Evolutionary conservation across 2,329 filamentous ascomycete species (phyloP), one percentile per base, ranked within the genome.

Genomic region (Saccharata proteae): DNA sequence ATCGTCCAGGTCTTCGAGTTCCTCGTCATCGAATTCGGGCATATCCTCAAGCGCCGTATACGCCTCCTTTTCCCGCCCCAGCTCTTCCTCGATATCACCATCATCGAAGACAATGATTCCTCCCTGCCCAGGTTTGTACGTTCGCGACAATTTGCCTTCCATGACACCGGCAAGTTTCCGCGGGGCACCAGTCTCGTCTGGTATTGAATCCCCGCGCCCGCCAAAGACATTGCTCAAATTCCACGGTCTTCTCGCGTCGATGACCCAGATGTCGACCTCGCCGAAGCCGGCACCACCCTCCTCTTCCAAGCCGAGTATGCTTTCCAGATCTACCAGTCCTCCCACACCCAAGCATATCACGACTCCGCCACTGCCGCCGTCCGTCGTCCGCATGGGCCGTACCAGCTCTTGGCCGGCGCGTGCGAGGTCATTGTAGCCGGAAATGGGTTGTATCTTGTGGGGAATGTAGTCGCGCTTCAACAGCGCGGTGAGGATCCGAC

Each of bases 401-500:
- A 94, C 80, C 26, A 92, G 67, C 42, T 86, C 76, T 48, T 73
- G 71, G 26, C 86, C 86, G 14, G 79, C 79, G 44, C 74, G 77
- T 49, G 82, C 71, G 27, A 98, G 72, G 54, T 96, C 90, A 42
- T 74, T 77, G 73, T 94, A 96, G 34, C 90, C 90, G 13, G 83
- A 75, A 33, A 98, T 79, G 1, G 90, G 90, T 48, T 94, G 83
- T 49, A 96, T 93, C 59, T 94, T 96, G 63, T 96, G 88, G 10
- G 80, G 82, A 44, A 98, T 93, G 52, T 93, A 96, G 64, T 98
- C 90, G 66, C 88, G 80, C 60, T 93, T 94, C 38, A 98, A 68
- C n/a, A 98, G 69, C 30, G 80, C 72, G 3, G 88, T 93, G 28
- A 98, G 74, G 38, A 98, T 94, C 39, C 86, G 84, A 54, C 85